Base-by-base conservation (phyloP, 2,329 filamentous ascomycete species). In the Ophiostoma himal-ulmi region DNA sequence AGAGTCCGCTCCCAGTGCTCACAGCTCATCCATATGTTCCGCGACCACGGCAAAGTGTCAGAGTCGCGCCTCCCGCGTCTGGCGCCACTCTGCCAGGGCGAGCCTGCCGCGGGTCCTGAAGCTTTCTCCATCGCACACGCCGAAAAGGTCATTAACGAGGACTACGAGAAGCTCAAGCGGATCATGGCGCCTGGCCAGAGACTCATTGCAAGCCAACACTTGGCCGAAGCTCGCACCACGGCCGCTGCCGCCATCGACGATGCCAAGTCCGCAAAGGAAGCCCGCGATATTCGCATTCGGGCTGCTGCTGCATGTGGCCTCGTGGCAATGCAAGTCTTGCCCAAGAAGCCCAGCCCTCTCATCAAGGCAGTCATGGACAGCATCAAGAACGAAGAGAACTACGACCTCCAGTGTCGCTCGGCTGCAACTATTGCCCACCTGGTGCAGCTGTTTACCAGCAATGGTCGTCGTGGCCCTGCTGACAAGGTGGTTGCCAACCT, bases 351-450 rank as follows among this genome's bases (percentile, higher is more conserved):
- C 11, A 93, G 92, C 73, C 87, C 90, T 22, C 88, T 97, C 14
- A 99, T 99, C 81, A 97, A 97, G 80, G 92, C 89, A 2, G 91
- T 99, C 80, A 99, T 99, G 95, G 95, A 99, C 78, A 98, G 94
- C 76, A 87, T 99, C 77, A 99, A 98, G 80, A 89, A 89, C 52
- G 96, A 99, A 78, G 95, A 97, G 76, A 98, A 96, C 76, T 81
- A 90, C 37, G 92, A 95, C 74, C 83, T 99, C 1, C 95, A 99
- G 78, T 88, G 87, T 75, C 91, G 94, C 34, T 97, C 94, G 37
- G 92, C 94, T 1, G 88, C 87, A 17, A 94, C 93, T 3, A 91
- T 99, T 69, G 92, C 93, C 6, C 87, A 86, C 54, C 87, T 98
- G 26, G 90, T 99, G n/a, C 89, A 92, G 74, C 84, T 95, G 30